phyloP scores from a whole-genome alignment of 495 filamentous ascomycete species.

The Pseudoneurospora amorphoporcata region DNA sequence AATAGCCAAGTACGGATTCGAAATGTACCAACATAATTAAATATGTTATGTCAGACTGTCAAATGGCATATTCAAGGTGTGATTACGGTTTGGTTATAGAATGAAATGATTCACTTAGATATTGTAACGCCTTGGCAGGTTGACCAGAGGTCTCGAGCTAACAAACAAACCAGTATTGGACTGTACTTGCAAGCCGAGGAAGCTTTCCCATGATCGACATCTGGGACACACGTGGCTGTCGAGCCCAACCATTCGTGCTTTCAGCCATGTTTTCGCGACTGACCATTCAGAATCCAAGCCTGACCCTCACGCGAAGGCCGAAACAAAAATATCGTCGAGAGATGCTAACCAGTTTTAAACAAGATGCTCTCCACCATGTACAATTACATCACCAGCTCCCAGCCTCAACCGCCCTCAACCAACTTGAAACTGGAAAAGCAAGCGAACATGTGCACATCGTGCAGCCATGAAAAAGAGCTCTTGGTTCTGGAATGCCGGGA shows the following conservation, averaged over 20 bases:
- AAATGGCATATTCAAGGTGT: too few species aligned
- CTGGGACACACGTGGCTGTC: neutral
- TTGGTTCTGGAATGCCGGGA: neutral
- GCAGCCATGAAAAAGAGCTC: neutral
- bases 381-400: slow-evolving; percentile 12
- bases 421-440: neutral
- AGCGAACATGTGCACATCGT: neutral
- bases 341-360: neutral
- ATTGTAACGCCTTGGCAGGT: too few species aligned
- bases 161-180: too few species aligned
- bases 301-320: neutral
- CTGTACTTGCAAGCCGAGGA: neutral
- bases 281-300: neutral
- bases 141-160: too few species aligned
- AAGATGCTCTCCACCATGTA: slow-evolving; percentile 9
- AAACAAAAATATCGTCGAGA: neutral
- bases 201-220: neutral
- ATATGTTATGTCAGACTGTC: too few species aligned
- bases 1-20: too few species aligned
- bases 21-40: too few species aligned
- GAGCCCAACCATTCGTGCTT: neutral
- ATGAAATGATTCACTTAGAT: too few species aligned
- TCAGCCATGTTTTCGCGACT: neutral
- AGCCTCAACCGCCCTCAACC: neutral
- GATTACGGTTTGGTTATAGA: too few species aligned